Evolutionary conservation across 768 basidiomycete genomes (phyloP), one percentile per base, ranked within the genome.

Genomic region (Panaeolus cyanescens): DNA sequence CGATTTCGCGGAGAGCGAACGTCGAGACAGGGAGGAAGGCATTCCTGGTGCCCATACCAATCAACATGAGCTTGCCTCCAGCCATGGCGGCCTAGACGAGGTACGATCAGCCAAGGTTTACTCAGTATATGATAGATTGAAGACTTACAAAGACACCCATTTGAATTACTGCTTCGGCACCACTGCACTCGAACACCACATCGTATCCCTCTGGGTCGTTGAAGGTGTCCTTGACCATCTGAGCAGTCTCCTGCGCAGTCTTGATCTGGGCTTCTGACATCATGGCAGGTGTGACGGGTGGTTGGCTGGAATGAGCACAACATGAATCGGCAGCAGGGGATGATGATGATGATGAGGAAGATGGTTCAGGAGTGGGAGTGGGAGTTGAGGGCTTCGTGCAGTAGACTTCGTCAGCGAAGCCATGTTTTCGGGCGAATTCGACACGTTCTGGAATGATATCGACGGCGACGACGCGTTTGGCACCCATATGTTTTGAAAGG

Each of bases 1-100:
- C 95, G 62, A 98, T 93, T 75, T 97, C 96, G 56, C 96, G 88
- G 59, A 89, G 74, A 15, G 93, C 90, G 37, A 95, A 92, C 30
- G 84, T 82, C 40, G 90, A 89, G 59, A 95, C 82, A n/a, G 96
- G 96, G 58, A 97, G 80, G 64, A 83, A 80, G 59, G 90, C 85
- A 67, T 89, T 90, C 61, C 89, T 85, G 15, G 93, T 86, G 66
- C 96, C 96, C 96, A 99, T 99, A 20, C 96, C 96, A 65, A 99
- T 87, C 68, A 95, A 91, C 83, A 94, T 89, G 59, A 97, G 93
- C 71, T 91, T 93, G 55, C 93, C 93, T 55, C 95, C 96, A 17
- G 91, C 80, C 56, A 83, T 80, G 15, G 95, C 93, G 67, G 89
- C 85, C 93, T 95, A 72, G 32, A 56, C 39, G 60, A 55, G 45